Percentiles rank a stretch among this genome's conserved stretches.
Evolutionary conservation across 2,329 filamentous ascomycete species (phyloP).

Genomic region (Diatrype stigma): DNA sequence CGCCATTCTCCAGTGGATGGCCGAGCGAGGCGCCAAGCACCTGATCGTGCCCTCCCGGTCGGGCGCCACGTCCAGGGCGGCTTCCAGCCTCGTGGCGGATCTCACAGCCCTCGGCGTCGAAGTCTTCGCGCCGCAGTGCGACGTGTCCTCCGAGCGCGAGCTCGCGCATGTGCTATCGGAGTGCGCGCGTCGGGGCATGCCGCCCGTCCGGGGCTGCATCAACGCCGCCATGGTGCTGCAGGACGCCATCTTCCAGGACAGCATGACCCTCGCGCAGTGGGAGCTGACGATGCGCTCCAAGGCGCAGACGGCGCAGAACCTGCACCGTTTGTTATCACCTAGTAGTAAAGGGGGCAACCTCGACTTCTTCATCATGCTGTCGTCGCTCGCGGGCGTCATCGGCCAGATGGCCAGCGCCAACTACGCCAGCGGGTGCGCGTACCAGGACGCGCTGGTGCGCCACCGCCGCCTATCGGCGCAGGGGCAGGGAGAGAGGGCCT

Average conservation of each 20-base stretch:
- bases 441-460: not conserved
- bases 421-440: not conserved
- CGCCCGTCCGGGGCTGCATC: slow-evolving; percentile 34
- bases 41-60: slow-evolving; percentile 4
- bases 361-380: slow-evolving; percentile 1
- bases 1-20: slow-evolving; percentile 3
- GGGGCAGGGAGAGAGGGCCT: not conserved
- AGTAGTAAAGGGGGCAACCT: no score
- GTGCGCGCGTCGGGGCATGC: not conserved
- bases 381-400: not conserved
- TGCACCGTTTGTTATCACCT: not conserved
- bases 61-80: not conserved
- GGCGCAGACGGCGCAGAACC: not conserved
- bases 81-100: slow-evolving; percentile 10
- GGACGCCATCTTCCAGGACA: not conserved
- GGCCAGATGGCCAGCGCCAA: not conserved
- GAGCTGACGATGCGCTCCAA: not conserved
- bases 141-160: slow-evolving; percentile 13
- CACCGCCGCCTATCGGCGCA: not conserved
- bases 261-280: slow-evolving; percentile 1
- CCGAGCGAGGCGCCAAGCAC: not conserved
- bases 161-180: slow-evolving; percentile 1
- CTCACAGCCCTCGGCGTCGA: slow-evolving; percentile 9
- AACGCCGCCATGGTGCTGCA: slow-evolving; percentile 34
- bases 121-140: slow-evolving; percentile 16